Evolutionary conservation across 176 grass and related monocot species (phyloP).

Genomic region (Pontederia crassipes): DNA sequence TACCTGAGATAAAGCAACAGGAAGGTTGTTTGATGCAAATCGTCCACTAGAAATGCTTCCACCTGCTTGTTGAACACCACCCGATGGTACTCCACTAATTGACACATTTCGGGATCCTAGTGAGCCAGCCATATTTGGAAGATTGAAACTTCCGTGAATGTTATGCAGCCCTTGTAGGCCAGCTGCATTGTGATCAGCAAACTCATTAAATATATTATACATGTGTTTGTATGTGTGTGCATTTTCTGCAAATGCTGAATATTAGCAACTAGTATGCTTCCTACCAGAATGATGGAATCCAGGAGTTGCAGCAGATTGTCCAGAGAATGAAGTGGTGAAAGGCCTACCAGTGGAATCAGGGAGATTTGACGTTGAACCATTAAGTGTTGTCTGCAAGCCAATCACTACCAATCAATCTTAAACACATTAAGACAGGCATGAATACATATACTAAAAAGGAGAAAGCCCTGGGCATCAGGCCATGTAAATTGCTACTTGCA

Average conservation of each 20-base stretch:
- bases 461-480: too few relatives aligned
- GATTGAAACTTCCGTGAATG: conserved; percentile 69
- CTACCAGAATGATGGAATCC: conserved; percentile 89
- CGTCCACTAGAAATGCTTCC: conserved; percentile 75
- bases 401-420: background rate
- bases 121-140: conserved; percentile 76
- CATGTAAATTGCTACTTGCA: too few relatives aligned
- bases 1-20: conserved; percentile 90
- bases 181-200: conserved; percentile 3
- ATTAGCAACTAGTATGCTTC: background rate
- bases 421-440: too few relatives aligned
- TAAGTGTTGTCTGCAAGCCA: conserved; percentile 58
- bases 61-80: conserved; percentile 76
- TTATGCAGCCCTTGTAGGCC: conserved; percentile 61
- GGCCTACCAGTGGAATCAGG: conserved; percentile 69
- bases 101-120: conserved; percentile 69
- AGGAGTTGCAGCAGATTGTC: conserved; percentile 59
- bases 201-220: too few relatives aligned
- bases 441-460: too few relatives aligned
- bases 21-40: conserved; percentile 79
- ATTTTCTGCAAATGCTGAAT: too few relatives aligned
- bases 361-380: conserved; percentile 65
- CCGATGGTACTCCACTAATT: conserved; percentile 69
- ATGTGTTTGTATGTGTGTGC: too few relatives aligned
- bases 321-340: conserved; percentile 64